A percentile compares a stretch with the other conserved stretches of the same genome.
Conservation (phyloP, 2,329 filamentous ascomycete genomes). For the Penicillium decumbens region DNA sequence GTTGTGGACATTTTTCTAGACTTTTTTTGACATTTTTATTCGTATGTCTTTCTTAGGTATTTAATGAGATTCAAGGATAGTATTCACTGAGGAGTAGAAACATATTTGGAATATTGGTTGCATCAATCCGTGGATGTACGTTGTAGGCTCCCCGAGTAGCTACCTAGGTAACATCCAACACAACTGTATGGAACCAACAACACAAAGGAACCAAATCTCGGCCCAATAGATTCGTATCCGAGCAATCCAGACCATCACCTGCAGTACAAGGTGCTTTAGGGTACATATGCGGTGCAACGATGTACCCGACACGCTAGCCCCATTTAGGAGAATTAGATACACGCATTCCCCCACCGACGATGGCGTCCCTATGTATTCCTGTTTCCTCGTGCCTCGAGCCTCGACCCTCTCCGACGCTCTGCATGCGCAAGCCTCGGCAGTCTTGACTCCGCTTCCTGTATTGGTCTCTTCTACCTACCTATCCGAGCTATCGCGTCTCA, state of each 20-base stretch:
- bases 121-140: background rate
- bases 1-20: too few species aligned
- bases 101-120: background rate
- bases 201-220: background rate
- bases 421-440: background rate
- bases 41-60: too few species aligned
- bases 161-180: background rate
- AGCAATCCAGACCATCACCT: background rate
- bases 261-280: background rate
- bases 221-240: background rate
- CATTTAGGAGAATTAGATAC: slow-evolving; percentile 23
- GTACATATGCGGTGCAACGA: slow-evolving; percentile 1
- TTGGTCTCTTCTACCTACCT: too few species aligned
- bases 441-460: background rate
- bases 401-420: background rate
- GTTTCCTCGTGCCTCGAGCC: background rate
- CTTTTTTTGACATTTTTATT: too few species aligned
- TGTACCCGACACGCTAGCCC: slow-evolving; percentile 11
- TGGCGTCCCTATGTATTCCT: background rate
- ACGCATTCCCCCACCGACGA: slow-evolving; percentile 5
- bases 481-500: background rate
- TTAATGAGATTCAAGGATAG: too few species aligned
- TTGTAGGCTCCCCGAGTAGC: background rate
- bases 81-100: background rate
- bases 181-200: background rate